These are phyloP conservation scores for Geoglossum glabrum DNA, from an alignment of 495 filamentous ascomycete genomes.

Conservation along the genomic window DNA sequence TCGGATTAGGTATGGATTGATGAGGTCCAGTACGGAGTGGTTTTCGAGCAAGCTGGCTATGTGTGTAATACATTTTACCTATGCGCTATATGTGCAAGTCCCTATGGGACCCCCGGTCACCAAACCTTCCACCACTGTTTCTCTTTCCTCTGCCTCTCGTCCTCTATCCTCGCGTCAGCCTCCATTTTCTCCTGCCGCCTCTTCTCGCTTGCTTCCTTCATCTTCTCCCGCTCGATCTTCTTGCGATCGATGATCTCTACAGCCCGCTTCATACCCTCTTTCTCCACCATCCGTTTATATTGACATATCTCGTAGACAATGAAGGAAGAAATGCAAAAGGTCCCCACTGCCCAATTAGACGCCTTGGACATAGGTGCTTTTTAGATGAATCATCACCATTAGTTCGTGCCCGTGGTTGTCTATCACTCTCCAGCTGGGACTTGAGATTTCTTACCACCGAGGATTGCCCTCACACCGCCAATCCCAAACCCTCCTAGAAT, in stretches of 20 bases:
- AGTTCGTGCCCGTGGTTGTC: too few relatives aligned
- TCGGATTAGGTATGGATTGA: neutral
- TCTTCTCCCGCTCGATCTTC: constrained; percentile 37
- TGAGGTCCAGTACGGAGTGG: neutral
- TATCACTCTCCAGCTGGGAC: neutral
- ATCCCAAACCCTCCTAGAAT: constrained; percentile 58
- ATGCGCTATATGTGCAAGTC: neutral
- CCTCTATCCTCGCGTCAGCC: constrained; percentile 15
- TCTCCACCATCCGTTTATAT: constrained; percentile 44
- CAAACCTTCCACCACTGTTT: constrained; percentile 31
- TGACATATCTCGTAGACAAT: constrained; percentile 67
- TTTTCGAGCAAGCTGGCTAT: too few relatives aligned
- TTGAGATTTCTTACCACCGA: constrained; percentile 41
- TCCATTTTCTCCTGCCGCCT: constrained; percentile 29
- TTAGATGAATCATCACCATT: neutral
- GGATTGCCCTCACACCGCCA: constrained; percentile 48
- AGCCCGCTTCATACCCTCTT: constrained; percentile 55
- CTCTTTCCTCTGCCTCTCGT: constrained; percentile 14
- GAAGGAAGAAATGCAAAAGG: constrained; percentile 41
- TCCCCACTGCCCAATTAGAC: constrained; percentile 70
- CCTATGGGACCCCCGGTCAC: constrained; percentile 14
- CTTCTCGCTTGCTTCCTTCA: constrained; percentile 31
- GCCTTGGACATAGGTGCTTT: constrained; percentile 32
- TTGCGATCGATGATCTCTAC: constrained; percentile 62
- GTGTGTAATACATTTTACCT: neutral